Percentiles rank a stretch among this genome's conserved stretches.
Conservation (phyloP, 2,329 filamentous ascomycete species). For the Polychaeton citri region DNA sequence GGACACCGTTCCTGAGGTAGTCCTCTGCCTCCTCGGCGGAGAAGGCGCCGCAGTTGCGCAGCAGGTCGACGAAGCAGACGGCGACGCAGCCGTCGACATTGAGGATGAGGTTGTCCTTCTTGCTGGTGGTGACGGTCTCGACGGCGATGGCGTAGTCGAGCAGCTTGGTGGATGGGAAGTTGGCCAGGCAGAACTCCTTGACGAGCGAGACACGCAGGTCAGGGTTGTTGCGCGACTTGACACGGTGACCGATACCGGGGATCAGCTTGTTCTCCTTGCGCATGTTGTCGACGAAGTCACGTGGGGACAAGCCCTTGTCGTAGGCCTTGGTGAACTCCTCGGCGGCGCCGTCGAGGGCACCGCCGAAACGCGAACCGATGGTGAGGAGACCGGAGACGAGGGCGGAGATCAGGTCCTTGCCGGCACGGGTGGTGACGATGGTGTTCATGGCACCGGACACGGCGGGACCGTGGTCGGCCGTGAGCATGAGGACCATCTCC, state of each 20-base stretch:
- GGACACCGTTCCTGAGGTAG: conserved; percentile 97
- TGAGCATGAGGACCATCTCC: conserved; percentile 99
- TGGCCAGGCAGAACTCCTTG: conserved; percentile 95
- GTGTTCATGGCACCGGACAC: conserved; percentile 99
- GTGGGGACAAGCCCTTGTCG: conserved; percentile 93
- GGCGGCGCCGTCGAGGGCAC: conserved; percentile 91
- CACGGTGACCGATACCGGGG: conserved; percentile 95
- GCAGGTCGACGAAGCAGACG: conserved; percentile 94
- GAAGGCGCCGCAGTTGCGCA: conserved; percentile 97
- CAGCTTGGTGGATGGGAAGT: conserved; percentile 96
- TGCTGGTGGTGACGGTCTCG: conserved; percentile 94
- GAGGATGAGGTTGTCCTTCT: conserved; percentile 99
- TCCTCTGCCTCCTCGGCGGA: conserved; percentile 92
- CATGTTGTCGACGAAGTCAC: conserved; percentile 98
- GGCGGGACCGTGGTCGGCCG: conserved; percentile 95
- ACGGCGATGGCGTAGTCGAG: conserved; percentile 98
- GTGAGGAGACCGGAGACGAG: conserved; percentile 94
- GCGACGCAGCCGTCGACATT: conserved; percentile 98
- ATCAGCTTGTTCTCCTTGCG: conserved; percentile 99
- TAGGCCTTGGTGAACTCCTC: conserved; percentile 98
- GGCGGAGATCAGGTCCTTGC: conserved; percentile 94
- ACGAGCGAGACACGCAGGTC: conserved; percentile 98
- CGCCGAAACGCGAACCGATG: conserved; percentile 95
- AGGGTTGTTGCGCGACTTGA: conserved; percentile 99
- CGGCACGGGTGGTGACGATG: conserved; percentile 97